A percentile compares a stretch with the other conserved stretches of the same genome.
These are phyloP conservation scores for Solanum neorickii DNA, from an alignment of 257 asterid genomes.

Conservation along the genomic window DNA sequence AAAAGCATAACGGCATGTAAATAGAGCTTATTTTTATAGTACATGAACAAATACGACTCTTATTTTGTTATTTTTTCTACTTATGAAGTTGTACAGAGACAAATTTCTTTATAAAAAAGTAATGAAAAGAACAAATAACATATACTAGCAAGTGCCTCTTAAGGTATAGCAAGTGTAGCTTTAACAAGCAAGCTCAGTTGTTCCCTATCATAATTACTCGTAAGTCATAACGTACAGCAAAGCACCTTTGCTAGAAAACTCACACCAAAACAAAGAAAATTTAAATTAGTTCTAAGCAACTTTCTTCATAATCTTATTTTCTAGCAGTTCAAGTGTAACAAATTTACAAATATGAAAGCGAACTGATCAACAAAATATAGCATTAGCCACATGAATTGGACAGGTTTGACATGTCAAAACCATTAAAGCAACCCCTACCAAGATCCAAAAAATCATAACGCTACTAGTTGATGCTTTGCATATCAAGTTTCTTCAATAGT, in stretches of 20 bases:
- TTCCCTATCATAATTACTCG: neutral
- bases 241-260: neutral
- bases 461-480: neutral
- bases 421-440: neutral
- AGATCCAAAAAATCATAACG: neutral
- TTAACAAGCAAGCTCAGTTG: neutral
- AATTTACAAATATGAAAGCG: neutral
- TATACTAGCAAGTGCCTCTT: neutral
- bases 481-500: neutral
- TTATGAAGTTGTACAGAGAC: neutral
- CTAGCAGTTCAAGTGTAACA: neutral
- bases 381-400: neutral
- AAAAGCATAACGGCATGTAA: neutral
- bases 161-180: neutral
- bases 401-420: neutral
- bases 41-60: neutral
- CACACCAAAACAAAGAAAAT: neutral
- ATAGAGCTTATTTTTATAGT: too few relatives aligned
- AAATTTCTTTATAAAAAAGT: neutral
- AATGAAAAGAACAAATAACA: neutral
- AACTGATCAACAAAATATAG: neutral
- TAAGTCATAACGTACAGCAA: neutral
- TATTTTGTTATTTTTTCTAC: neutral
- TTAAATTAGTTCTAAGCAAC: too few relatives aligned
- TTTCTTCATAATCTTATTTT: too few relatives aligned